Base-by-base conservation (phyloP, 1,284 basidiomycete species). In the Ganoderma sinense region DNA sequence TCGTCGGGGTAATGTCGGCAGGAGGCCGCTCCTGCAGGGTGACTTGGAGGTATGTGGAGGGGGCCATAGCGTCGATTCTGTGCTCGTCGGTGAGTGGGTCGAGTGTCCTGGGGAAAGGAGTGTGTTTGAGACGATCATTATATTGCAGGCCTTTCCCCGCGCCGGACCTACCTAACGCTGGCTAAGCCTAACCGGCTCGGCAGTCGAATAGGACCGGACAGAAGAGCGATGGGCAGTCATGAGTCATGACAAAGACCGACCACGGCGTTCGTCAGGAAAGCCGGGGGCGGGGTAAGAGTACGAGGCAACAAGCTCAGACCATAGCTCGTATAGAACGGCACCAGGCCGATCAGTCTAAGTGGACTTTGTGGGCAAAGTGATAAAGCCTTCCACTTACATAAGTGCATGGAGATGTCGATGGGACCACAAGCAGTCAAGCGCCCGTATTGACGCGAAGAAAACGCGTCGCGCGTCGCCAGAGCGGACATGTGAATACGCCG, bases 1-100 rank as follows among this genome's bases (percentile, higher is more conserved):
- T 96, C 66, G 84, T 85, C 26, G 90, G 84, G 45, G 87, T 86
- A 77, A 96, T 89, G 71, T 90, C 86, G 45, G 82, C 87, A 53
- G 82, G 81, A 0, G 95, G 95, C 40, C 94, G 87, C 75, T 92
- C 87, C 71, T 90, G 88, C 70, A 97, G 89, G 48, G 94, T 88
- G 78, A 95, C 87, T 40, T 87, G 88, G 65, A 88, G 92, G 84
- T 90, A 92, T 29, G 78, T 76, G 26, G 70, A 72, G 16, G 84
- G 78, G 2, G 79, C 69, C 80, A 83, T 80, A 65, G 69, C 7
- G 36, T 31, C 36, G 41, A 20, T n/a, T 18, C 56, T 18, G 13
- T 18, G 23, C n/a, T 23, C 36, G 36, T 39, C 4, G 18, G 6
- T 40, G 23, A 10, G 26, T 11, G 36, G 39, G 39, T 40, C 18